Evolutionary conservation across 768 basidiomycete genomes (phyloP).

Genomic region (Crucibulum laeve): DNA sequence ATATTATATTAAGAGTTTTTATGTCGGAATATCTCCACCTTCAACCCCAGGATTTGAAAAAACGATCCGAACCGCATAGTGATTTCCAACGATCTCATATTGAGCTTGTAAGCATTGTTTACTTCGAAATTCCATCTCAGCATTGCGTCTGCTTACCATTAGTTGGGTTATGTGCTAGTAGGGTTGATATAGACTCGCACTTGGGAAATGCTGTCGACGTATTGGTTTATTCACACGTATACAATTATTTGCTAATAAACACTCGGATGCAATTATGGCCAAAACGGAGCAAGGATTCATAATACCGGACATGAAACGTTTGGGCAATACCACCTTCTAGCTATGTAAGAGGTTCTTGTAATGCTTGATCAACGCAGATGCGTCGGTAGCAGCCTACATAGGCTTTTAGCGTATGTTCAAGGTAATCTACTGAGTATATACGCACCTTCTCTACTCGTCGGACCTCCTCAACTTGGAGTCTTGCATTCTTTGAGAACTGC

Average conservation of each 20-base stretch:
- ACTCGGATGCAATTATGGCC: no score
- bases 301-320: no score
- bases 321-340: not conserved
- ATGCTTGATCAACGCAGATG: conserved; percentile 27
- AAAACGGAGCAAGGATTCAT: no score
- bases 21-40: conserved; percentile 85
- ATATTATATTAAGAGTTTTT: conserved; percentile 82
- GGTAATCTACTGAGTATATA: not conserved
- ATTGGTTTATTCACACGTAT: no score
- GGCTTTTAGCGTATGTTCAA: not conserved
- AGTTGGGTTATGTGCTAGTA: not conserved
- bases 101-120: conserved; percentile 41
- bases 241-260: no score
- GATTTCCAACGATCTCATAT: conserved; percentile 29
- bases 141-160: not conserved
- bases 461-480: conserved; percentile 27
- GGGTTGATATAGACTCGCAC: not conserved
- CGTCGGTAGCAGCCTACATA: conserved; percentile 27
- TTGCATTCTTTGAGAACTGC: conserved; percentile 26
- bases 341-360: conserved; percentile 25
- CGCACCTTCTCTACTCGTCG: conserved; percentile 30
- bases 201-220: not conserved
- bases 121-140: not conserved
- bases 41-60: conserved; percentile 39
- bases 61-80: conserved; percentile 16